Percentiles rank a stretch among this genome's conserved stretches.
Conservation (phyloP, 73 alveolate genomes). For the Paramecium octaurelia region DNA sequence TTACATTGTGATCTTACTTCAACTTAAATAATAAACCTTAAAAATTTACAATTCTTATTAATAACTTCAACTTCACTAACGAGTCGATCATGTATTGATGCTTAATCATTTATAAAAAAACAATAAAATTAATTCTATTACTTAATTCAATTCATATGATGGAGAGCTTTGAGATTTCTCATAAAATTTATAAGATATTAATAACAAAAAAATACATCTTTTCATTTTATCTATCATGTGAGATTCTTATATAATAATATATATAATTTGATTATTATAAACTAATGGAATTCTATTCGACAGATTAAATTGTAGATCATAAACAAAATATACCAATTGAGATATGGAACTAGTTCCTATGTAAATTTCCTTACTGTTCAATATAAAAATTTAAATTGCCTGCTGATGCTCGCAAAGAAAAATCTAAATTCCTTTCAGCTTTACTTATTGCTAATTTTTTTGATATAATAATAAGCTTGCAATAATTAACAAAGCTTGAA, state of each 20-base stretch:
- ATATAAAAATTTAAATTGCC: background rate
- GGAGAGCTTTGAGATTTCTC: no score
- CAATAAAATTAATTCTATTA: no score
- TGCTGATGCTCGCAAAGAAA: background rate
- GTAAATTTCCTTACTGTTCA: background rate
- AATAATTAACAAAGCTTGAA: background rate
- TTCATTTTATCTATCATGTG: no score
- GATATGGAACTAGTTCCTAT: background rate
- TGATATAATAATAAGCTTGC: background rate
- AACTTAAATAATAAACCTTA: no score
- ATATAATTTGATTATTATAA: background rate
- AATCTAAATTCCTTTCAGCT: background rate
- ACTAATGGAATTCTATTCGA: background rate
- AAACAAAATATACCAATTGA: background rate
- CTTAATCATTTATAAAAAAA: no score
- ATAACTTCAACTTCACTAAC: no score
- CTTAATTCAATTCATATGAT: no score
- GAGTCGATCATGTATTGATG: no score
- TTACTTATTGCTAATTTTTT: background rate
- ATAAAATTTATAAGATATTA: no score
- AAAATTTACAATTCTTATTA: no score
- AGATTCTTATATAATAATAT: background rate
- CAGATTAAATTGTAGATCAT: background rate
- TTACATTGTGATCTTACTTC: no score
- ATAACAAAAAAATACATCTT: no score